phyloP scores from a whole-genome alignment of 805 yeast species.

The Candida methanosorbosa region DNA sequence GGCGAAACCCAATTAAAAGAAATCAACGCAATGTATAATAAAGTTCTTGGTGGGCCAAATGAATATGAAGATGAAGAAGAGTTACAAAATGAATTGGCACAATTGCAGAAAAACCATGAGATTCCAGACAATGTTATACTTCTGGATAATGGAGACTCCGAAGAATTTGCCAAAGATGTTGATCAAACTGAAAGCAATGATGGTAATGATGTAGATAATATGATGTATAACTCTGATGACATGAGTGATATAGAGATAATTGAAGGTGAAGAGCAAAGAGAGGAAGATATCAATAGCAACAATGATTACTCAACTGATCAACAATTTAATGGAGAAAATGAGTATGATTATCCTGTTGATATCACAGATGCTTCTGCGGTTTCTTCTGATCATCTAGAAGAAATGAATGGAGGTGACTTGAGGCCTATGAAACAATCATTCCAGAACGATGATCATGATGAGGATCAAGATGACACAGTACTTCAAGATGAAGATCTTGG shows the following conservation, averaged over 20 bases:
- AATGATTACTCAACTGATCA: too few species aligned
- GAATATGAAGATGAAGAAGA: conserved; percentile 11
- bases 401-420: conserved; percentile 13
- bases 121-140: conserved; percentile 16
- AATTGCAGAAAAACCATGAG: background rate
- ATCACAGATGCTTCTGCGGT: conserved; percentile 8
- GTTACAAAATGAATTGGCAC: conserved; percentile 3
- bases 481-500: too few species aligned
- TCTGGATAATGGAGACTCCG: conserved; percentile 31
- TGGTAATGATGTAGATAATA: conserved; percentile 15
- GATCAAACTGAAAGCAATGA: conserved; percentile 15
- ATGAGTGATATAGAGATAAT: background rate
- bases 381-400: too few species aligned
- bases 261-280: conserved; percentile 1
- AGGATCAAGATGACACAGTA: too few species aligned
- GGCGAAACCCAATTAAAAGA: conserved; percentile 39
- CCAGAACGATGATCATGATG: too few species aligned
- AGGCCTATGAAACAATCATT: background rate
- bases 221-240: conserved; percentile 1
- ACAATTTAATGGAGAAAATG: conserved; percentile 13
- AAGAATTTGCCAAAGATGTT: conserved; percentile 34
- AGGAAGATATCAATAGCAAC: too few species aligned
- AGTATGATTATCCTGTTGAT: conserved; percentile 12
- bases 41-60: conserved; percentile 42
- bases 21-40: conserved; percentile 48